Evolutionary conservation across 2,329 filamentous ascomycete genomes (phyloP).

Genomic region (Rhynchosporium agropyri): DNA sequence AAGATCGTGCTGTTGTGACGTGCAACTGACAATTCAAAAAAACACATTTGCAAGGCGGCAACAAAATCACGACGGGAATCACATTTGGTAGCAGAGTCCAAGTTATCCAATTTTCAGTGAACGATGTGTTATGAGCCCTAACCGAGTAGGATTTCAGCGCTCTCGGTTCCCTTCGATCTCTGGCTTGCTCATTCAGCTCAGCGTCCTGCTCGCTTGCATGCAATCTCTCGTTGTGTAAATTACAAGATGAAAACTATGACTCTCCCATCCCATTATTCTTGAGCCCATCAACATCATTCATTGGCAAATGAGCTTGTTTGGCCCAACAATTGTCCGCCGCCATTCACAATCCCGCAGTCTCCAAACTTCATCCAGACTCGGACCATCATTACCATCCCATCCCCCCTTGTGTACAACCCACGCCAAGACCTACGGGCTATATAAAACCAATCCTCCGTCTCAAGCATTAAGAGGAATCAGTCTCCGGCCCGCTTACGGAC

Average conservation of each 20-base stretch:
- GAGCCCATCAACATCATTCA: too few relatives aligned
- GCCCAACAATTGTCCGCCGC: too few relatives aligned
- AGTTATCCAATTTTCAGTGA: background rate
- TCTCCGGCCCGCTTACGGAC: slow-evolving; percentile 1
- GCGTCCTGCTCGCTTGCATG: slow-evolving; percentile 6
- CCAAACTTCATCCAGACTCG: background rate
- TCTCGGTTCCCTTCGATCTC: background rate
- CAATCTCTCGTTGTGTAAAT: slow-evolving; percentile 18
- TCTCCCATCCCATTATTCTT: background rate
- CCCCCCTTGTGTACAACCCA: slow-evolving; percentile 15
- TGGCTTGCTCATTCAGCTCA: background rate
- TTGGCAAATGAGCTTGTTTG: background rate
- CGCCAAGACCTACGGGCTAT: background rate
- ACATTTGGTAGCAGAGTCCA: background rate
- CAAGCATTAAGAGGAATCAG: background rate
- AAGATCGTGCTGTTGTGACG: too few relatives aligned
- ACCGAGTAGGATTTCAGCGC: background rate
- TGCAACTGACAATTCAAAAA: too few relatives aligned
- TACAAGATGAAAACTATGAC: slow-evolving; percentile 16
- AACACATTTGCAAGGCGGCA: too few relatives aligned
- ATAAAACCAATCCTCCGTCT: background rate
- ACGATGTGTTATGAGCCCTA: slow-evolving; percentile 9
- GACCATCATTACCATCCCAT: background rate
- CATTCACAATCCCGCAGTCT: background rate
- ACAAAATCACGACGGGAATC: too few relatives aligned